A percentile compares a stretch with the other conserved stretches of the same genome.
phyloP scores from a whole-genome alignment of 2,329 filamentous ascomycete species.

The Botrytis galanthina region DNA sequence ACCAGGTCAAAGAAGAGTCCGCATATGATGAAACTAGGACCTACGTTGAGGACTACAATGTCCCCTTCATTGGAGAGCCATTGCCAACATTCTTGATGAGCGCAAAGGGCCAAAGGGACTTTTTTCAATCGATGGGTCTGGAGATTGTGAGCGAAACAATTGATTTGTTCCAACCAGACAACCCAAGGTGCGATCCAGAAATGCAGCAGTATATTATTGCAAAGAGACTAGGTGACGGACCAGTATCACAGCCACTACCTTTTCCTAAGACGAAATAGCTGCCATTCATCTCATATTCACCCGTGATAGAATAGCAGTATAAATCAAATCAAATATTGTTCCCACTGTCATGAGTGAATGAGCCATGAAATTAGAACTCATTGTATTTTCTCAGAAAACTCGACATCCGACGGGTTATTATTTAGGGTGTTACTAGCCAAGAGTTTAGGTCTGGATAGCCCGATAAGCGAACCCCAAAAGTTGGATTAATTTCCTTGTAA shows the following conservation, averaged over 20 bases:
- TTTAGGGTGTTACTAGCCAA: neutral
- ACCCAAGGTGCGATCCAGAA: slow-evolving; percentile 24
- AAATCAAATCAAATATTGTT: neutral
- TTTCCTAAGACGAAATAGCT: slow-evolving; percentile 13
- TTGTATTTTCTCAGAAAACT: neutral
- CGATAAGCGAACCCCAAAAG: neutral
- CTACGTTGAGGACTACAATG: slow-evolving; percentile 32
- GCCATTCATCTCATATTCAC: neutral
- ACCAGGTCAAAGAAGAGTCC: slow-evolving; percentile 32
- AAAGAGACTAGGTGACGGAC: slow-evolving; percentile 9
- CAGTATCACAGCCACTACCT: slow-evolving; percentile 16
- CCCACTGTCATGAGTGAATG: neutral
- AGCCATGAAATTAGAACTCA: neutral
- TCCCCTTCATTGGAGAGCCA: slow-evolving; percentile 32
- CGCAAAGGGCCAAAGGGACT: slow-evolving; percentile 27
- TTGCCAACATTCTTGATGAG: slow-evolving; percentile 32
- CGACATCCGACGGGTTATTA: neutral
- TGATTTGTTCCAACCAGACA: slow-evolving; percentile 30
- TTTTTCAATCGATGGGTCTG: slow-evolving; percentile 30
- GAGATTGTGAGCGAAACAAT: slow-evolving; percentile 30
- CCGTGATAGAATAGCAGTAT: neutral
- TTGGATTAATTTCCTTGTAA: neutral
- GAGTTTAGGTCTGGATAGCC: neutral
- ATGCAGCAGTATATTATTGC: slow-evolving; percentile 24
- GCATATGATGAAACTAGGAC: slow-evolving; percentile 37